Conservation (phyloP, 2,329 filamentous ascomycete genomes). For the Cladosporium phlei region DNA sequence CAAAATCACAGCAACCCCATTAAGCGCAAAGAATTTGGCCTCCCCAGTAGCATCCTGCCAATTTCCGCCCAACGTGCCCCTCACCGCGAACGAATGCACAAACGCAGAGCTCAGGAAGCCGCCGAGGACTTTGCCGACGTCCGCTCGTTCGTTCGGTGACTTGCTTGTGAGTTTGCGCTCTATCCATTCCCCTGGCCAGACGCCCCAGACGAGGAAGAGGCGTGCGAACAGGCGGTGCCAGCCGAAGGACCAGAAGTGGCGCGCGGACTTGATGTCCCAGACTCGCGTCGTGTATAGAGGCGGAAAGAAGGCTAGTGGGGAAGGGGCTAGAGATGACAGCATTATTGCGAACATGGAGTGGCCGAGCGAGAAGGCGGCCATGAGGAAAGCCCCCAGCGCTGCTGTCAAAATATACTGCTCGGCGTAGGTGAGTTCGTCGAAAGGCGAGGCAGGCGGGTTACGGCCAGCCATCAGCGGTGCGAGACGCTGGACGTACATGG, state of each 20-base stretch:
- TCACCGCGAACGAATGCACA: conserved; percentile 39
- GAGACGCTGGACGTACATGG: conserved; percentile 31
- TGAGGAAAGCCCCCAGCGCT: conserved; percentile 40
- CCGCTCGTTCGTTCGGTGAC: conserved; percentile 31
- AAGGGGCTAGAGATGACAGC: conserved; percentile 36
- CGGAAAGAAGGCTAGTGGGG: conserved; percentile 41
- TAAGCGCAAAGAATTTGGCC: conserved; percentile 30
- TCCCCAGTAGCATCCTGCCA: conserved; percentile 30
- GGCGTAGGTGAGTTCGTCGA: conserved; percentile 33
- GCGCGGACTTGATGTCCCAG: conserved; percentile 38
- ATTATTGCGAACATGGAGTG: conserved; percentile 40
- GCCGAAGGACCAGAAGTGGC: conserved; percentile 42
- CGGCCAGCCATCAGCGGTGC: conserved; percentile 15
- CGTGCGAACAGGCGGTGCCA: conserved; percentile 44
- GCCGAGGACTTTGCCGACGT: conserved; percentile 42
- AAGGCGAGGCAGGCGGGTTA: conserved; percentile 21
- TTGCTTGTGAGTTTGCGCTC: conserved; percentile 39
- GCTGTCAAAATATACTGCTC: conserved; percentile 37
- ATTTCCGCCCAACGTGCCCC: conserved; percentile 37
- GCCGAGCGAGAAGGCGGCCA: conserved; percentile 41
- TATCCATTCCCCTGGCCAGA: conserved; percentile 43
- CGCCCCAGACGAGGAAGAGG: conserved; percentile 42
- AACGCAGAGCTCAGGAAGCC: conserved; percentile 40
- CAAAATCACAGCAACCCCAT: conserved; percentile 27
- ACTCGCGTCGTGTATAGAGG: conserved; percentile 41